Percentiles rank a stretch among this genome's conserved stretches.
Conservation (phyloP, 371 early-diverging fungal species). For the Lichtheimia corymbifera region DNA sequence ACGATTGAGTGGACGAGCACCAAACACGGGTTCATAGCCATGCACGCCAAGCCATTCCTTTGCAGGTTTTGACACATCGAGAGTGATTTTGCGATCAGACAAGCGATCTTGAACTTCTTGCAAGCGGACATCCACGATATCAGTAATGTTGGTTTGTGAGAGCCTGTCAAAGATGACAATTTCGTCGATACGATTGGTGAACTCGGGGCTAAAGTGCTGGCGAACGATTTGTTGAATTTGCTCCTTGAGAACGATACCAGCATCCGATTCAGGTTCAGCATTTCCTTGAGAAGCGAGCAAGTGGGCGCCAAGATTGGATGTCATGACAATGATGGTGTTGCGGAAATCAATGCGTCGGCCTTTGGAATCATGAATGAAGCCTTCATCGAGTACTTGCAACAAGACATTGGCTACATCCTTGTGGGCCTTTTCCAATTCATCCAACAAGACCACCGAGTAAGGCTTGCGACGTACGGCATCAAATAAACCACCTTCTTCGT, state of each 20-base stretch:
- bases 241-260: slow-evolving; percentile 53
- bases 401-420: slow-evolving; percentile 77
- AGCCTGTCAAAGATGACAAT: slow-evolving; percentile 85
- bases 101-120: slow-evolving; percentile 75
- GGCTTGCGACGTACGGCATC: slow-evolving; percentile 90
- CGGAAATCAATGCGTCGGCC: slow-evolving; percentile 86
- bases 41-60: slow-evolving; percentile 78
- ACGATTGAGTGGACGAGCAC: slow-evolving; percentile 83
- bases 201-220: slow-evolving; percentile 86
- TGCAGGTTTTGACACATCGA: slow-evolving; percentile 67
- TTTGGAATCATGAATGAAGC: slow-evolving; percentile 85
- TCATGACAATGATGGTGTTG: slow-evolving; percentile 94
- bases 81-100: slow-evolving; percentile 68
- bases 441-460: slow-evolving; percentile 86
- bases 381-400: slow-evolving; percentile 91
- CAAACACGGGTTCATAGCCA: slow-evolving; percentile 87
- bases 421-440: slow-evolving; percentile 95
- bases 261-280: slow-evolving; percentile 21
- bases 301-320: slow-evolving; percentile 78
- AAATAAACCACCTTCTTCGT: slow-evolving; percentile 86
- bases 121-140: slow-evolving; percentile 86
- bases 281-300: slow-evolving; percentile 40
- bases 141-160: slow-evolving; percentile 64
- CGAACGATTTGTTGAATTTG: slow-evolving; percentile 71
- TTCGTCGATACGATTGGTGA: slow-evolving; percentile 91